phyloP scores from a whole-genome alignment of 1,139 yeast species.

The Taphrina pruni region DNA sequence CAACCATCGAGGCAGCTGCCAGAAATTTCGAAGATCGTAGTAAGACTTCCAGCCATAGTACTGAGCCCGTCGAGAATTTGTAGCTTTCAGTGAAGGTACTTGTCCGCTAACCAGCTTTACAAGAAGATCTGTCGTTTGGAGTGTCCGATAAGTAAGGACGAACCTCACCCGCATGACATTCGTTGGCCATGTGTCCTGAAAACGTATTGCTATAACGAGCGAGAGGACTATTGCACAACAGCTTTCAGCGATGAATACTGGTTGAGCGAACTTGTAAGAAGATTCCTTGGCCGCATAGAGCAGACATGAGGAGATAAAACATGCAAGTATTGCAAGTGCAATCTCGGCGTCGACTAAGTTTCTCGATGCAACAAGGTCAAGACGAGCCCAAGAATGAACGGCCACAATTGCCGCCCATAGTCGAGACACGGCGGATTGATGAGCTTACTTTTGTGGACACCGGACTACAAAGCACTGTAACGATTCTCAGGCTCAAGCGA shows the following conservation, averaged over 20 bases:
- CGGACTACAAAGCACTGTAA: no score
- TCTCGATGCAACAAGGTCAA: neutral
- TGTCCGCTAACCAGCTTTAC: neutral
- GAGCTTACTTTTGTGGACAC: no score
- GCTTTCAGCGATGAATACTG: neutral
- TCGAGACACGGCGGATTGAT: no score
- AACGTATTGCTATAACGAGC: neutral
- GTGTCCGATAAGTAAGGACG: constrained; percentile 5
- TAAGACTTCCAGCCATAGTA: neutral
- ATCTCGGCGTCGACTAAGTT: neutral
- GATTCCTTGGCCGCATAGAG: neutral
- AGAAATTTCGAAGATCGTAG: neutral
- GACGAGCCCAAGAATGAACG: neutral
- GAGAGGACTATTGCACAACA: neutral
- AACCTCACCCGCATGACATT: constrained; percentile 18
- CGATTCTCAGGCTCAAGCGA: no score
- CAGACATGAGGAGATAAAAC: neutral
- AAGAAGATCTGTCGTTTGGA: constrained; percentile 6
- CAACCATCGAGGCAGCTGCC: constrained; percentile 6
- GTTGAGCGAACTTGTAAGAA: neutral
- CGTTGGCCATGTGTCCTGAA: constrained; percentile 2
- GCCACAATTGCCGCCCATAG: no score
- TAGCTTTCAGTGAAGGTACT: neutral
- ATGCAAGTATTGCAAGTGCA: neutral
- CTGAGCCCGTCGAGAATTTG: neutral